phyloP scores from a whole-genome alignment of 2,329 filamentous ascomycete genomes.

The Microcyclospora pomicola region DNA sequence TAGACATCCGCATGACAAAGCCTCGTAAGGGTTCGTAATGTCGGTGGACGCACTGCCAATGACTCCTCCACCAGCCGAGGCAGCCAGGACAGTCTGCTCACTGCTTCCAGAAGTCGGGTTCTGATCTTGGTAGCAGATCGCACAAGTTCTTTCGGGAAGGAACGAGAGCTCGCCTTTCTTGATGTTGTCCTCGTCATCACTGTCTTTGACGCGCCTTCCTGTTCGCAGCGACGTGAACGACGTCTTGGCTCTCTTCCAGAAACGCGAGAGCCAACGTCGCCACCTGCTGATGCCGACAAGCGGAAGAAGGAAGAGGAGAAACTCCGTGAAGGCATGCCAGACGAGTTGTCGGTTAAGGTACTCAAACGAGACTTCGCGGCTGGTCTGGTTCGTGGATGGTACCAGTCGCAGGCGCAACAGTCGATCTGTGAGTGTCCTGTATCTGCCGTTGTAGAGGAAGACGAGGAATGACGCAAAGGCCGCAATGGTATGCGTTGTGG shows the following conservation, averaged over 20 bases:
- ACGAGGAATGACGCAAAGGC: constrained; percentile 77
- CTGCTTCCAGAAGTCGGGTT: constrained; percentile 51
- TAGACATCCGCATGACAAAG: constrained; percentile 74
- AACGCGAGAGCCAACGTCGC: constrained; percentile 74
- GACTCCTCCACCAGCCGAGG: constrained; percentile 47
- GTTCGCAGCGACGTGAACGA: constrained; percentile 36
- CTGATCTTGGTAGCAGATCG: constrained; percentile 92
- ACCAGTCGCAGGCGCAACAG: constrained; percentile 71
- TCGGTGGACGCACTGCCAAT: constrained; percentile 82
- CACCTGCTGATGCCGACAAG: constrained; percentile 90
- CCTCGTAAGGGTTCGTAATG: constrained; percentile 90
- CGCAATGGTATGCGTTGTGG: constrained; percentile 65
- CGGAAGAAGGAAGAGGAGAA: constrained; percentile 90
- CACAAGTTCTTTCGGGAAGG: constrained; percentile 84
- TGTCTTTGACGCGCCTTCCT: constrained; percentile 27
- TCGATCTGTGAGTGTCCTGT: constrained; percentile 80
- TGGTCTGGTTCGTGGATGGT: constrained; percentile 71
- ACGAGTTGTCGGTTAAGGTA: constrained; percentile 95
- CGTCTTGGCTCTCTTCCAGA: constrained; percentile 69
- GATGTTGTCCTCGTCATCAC: constrained; percentile 26
- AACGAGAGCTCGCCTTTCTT: constrained; percentile 59
- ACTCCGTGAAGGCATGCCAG: constrained; percentile 99
- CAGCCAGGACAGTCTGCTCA: constrained; percentile 62
- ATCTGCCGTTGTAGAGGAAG: constrained; percentile 81
- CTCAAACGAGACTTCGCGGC: constrained; percentile 88